Base-by-base conservation (phyloP, 2,329 filamentous ascomycete genomes). In the Aspergillus sp. region DNA sequence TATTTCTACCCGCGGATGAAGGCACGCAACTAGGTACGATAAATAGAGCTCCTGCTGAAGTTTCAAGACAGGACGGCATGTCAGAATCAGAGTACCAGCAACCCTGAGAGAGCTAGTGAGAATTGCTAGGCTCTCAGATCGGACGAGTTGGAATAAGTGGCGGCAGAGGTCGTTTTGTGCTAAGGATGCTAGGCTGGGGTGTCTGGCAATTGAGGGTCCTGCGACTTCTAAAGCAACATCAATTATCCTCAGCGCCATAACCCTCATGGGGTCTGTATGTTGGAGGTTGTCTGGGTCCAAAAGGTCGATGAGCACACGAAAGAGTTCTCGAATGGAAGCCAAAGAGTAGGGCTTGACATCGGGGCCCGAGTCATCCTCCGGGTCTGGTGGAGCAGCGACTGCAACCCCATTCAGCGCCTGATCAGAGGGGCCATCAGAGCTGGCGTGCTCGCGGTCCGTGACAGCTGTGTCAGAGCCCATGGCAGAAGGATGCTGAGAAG, bases 161-260 rank as follows among this genome's bases (percentile, higher is more conserved):
- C 91, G 89, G 72, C 96, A 99, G 22, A 99, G 80, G 22, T 92
- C 91, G 73, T 99, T 93, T 73, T 96, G 92, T 0, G 95, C 95
- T 56, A 99, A 84, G 4, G 84, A 86, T 11, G 93, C 93, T 51
- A 99, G 79, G 57, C 89, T 91, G 5, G 93, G 93, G 72, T 99
- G 95, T 62, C 90, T 89, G 49, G 93, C 91, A 70, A 99, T 97
- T 7, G 93, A 96, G 4, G 95, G 93, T 0, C 95, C 95, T 2
- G 95, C 92, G 57, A 99, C 93, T 75, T 99, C 95, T 20, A 99
- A 83, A 2, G 95, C 95, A 45, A 99, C 95, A 73, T 99, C 95
- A 55, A 99, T 95, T 62, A 99, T 98, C 44, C 95, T 87, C 64
- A 99, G 79, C 17, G 95, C 95, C 93, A 99, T 99, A 41, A 99